A percentile compares a stretch with the other conserved stretches of the same genome.
These are phyloP conservation scores for Dicorynia guianensis DNA, from an alignment of 306 rosid genomes.

Conservation along the genomic window DNA sequence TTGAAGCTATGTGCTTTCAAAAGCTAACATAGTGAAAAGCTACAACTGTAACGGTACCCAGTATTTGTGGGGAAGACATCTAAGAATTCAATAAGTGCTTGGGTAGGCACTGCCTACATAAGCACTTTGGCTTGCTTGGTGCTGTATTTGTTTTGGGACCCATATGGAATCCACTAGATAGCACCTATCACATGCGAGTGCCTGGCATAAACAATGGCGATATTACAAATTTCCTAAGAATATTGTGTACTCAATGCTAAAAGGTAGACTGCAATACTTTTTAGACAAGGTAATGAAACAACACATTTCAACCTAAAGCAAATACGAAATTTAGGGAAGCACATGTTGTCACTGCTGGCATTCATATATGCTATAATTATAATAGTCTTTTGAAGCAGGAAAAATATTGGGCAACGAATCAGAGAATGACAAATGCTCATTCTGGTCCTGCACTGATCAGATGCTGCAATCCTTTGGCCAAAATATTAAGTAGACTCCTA, in stretches of 20 bases:
- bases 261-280: constrained; percentile 2
- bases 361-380: neutral
- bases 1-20: neutral
- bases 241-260: constrained; percentile 40
- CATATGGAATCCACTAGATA: no score
- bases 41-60: neutral
- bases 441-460: neutral
- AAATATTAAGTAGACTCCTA: neutral
- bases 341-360: neutral
- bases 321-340: neutral
- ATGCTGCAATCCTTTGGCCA: neutral
- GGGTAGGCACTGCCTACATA: no score
- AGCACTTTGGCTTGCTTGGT: no score
- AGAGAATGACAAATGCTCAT: neutral
- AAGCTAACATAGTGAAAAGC: neutral
- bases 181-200: no score
- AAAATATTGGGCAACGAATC: neutral
- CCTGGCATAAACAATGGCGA: no score
- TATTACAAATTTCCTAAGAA: no score
- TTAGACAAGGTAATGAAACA: neutral
- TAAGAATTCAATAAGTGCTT: neutral
- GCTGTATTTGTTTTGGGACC: no score
- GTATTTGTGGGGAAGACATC: neutral
- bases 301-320: neutral
- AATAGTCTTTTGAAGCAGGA: neutral